A percentile compares a stretch with the other conserved stretches of the same genome.
These are phyloP conservation scores for Phytophthora idaei DNA, from an alignment of 352 stramenopile species.

Conservation along the genomic window DNA sequence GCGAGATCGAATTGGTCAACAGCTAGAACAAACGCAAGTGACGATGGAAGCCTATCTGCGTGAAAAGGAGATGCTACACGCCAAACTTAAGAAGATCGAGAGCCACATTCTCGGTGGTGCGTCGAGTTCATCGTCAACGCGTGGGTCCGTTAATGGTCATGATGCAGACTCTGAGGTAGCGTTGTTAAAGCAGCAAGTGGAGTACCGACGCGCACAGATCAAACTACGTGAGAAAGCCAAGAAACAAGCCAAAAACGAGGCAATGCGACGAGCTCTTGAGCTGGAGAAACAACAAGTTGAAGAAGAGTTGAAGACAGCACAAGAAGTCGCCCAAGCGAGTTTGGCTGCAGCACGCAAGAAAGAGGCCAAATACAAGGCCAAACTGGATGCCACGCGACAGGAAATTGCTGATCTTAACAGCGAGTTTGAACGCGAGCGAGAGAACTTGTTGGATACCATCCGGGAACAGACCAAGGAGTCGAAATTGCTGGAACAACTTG, in stretches of 20 bases:
- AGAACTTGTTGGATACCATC: slow-evolving; percentile 87
- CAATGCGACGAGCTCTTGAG: slow-evolving; percentile 55
- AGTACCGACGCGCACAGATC: slow-evolving; percentile 76
- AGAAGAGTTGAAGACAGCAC: slow-evolving; percentile 70
- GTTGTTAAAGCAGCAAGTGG: slow-evolving; percentile 83
- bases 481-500: slow-evolving; percentile 89
- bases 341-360: slow-evolving; percentile 66
- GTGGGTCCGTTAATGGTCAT: slow-evolving; percentile 10
- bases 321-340: slow-evolving; percentile 67
- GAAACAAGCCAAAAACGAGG: slow-evolving; percentile 68
- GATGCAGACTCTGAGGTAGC: slow-evolving; percentile 71
- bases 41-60: slow-evolving; percentile 66
- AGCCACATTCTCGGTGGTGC: slow-evolving; percentile 74
- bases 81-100: slow-evolving; percentile 82
- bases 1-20: slow-evolving; percentile 72
- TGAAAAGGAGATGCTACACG: slow-evolving; percentile 66
- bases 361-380: slow-evolving; percentile 66
- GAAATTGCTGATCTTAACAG: slow-evolving; percentile 86
- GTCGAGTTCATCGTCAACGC: slow-evolving; percentile 24
- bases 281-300: slow-evolving; percentile 80
- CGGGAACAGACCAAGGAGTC: slow-evolving; percentile 90
- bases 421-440: slow-evolving; percentile 87
- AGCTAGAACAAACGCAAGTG: slow-evolving; percentile 75
- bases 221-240: slow-evolving; percentile 82
- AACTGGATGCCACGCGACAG: slow-evolving; percentile 76